These are phyloP conservation scores for Globisporangium takayamanum DNA, from an alignment of 352 stramenopile genomes.

Conservation along the genomic window DNA sequence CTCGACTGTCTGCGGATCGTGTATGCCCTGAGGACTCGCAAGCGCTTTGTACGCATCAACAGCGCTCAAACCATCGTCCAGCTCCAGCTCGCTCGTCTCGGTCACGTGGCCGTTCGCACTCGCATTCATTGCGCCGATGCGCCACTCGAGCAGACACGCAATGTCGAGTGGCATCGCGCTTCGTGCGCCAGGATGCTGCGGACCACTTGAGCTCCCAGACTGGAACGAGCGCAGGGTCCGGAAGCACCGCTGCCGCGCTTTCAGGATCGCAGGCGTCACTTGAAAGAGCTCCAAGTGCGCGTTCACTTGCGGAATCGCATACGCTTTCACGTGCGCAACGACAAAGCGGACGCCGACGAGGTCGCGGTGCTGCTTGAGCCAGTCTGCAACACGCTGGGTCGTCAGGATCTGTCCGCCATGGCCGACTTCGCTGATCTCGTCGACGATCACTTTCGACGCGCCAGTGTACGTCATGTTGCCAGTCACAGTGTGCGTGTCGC, in stretches of 20 bases:
- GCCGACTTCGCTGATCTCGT: conserved; percentile 40
- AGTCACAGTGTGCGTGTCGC: conserved; percentile 35
- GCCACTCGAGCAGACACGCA: conserved; percentile 2
- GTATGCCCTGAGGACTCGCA: background rate
- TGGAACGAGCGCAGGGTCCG: background rate
- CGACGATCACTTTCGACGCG: conserved; percentile 46
- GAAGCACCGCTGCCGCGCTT: conserved; percentile 1
- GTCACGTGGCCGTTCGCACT: background rate
- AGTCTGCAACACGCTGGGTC: conserved; percentile 31
- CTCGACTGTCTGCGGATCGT: background rate
- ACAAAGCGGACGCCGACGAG: conserved; percentile 16
- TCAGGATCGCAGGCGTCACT: conserved; percentile 16
- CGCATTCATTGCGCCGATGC: background rate
- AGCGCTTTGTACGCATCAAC: background rate
- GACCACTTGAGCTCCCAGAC: background rate
- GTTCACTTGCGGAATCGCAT: conserved; percentile 28
- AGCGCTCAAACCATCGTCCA: background rate
- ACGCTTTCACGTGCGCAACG: conserved; percentile 19
- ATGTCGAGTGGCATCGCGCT: background rate
- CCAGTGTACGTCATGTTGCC: conserved; percentile 51
- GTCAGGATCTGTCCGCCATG: conserved; percentile 45
- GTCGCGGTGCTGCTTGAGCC: conserved; percentile 24
- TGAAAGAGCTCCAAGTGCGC: conserved; percentile 33
- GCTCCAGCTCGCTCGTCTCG: background rate
- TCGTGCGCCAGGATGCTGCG: background rate